Conservation (phyloP, 208 protist genomes). For the Porcisia deanei region DNA sequence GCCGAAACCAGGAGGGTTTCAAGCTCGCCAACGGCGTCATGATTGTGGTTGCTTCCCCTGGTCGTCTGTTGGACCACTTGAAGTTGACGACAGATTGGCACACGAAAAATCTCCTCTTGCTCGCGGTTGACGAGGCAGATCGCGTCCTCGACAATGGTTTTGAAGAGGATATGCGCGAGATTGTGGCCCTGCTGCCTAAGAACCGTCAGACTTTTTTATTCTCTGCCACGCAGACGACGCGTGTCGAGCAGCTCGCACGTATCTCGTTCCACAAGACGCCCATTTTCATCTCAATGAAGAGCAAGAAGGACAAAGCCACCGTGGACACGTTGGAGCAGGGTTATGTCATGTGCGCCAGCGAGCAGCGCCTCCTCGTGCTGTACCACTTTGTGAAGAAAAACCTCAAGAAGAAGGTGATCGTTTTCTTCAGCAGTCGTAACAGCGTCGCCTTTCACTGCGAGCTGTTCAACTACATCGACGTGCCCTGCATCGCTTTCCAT, state of each 20-base stretch:
- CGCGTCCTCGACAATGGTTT: constrained; percentile 98
- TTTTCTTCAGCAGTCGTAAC: constrained; percentile 99
- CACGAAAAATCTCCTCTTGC: constrained; percentile 95
- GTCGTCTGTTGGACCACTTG: constrained; percentile 98
- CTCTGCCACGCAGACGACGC: constrained; percentile 98
- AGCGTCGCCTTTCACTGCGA: constrained; percentile 99
- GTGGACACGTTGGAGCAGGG: constrained; percentile 97
- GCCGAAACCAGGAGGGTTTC: constrained; percentile 87
- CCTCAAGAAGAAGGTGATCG: constrained; percentile 98
- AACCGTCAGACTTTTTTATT: constrained; percentile 99
- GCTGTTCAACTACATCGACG: constrained; percentile 99
- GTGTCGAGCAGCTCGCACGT: constrained; percentile 96
- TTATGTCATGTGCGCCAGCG: constrained; percentile 96
- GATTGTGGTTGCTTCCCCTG: constrained; percentile 92
- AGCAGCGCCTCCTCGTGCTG: constrained; percentile 97
- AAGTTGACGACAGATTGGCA: constrained; percentile 97
- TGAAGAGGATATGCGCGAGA: constrained; percentile 99
- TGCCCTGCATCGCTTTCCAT: constrained; percentile 99
- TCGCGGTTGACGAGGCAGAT: constrained; percentile 99
- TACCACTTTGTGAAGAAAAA: constrained; percentile 99
- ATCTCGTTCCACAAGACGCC: constrained; percentile 95
- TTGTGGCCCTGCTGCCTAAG: constrained; percentile 97
- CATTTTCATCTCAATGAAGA: constrained; percentile 97
- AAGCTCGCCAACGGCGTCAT: constrained; percentile 89
- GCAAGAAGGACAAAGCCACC: constrained; percentile 89